Percentiles rank a stretch among this genome's conserved stretches.
Conservation (phyloP, 164 flowering plant species). For the Annona cherimola region DNA sequence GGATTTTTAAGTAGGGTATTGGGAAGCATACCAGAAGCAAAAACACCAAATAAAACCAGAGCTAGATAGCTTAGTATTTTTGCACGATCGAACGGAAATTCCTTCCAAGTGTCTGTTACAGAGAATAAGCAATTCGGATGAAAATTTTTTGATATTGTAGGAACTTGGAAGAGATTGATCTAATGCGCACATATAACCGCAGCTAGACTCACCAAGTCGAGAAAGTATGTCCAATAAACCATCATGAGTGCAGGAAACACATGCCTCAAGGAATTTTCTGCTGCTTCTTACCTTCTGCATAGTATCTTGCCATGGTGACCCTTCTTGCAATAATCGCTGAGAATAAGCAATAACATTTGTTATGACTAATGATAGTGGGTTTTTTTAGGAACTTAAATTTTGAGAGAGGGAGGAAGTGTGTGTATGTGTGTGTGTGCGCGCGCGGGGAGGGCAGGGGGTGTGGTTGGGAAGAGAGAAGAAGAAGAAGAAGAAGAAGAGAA, state of each 20-base stretch:
- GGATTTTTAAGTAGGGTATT: neutral
- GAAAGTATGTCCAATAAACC: constrained; percentile 18
- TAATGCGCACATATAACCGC: neutral
- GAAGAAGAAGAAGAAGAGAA: neutral
- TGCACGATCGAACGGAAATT: constrained; percentile 21
- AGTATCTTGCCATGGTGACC: constrained; percentile 16
- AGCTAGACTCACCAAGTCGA: constrained; percentile 14
- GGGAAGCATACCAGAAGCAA: constrained; percentile 19
- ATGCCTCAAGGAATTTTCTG: constrained; percentile 23
- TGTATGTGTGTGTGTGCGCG: too few species aligned
- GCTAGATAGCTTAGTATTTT: constrained; percentile 19
- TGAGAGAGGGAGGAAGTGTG: too few species aligned
- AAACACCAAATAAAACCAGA: constrained; percentile 16
- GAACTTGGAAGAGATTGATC: neutral
- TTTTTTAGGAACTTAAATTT: neutral
- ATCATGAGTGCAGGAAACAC: constrained; percentile 13
- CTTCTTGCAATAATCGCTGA: constrained; percentile 23
- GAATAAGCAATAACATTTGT: neutral
- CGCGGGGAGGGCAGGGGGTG: too few species aligned
- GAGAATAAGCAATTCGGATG: constrained; percentile 3
- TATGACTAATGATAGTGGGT: neutral
- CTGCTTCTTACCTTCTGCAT: constrained; percentile 22
- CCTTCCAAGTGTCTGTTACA: constrained; percentile 25
- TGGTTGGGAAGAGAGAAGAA: neutral
- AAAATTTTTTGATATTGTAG: neutral